Evolutionary conservation across 495 filamentous ascomycete species (phyloP), one percentile per base, ranked within the genome.

Genomic region (Delitschia confertaspora): DNA sequence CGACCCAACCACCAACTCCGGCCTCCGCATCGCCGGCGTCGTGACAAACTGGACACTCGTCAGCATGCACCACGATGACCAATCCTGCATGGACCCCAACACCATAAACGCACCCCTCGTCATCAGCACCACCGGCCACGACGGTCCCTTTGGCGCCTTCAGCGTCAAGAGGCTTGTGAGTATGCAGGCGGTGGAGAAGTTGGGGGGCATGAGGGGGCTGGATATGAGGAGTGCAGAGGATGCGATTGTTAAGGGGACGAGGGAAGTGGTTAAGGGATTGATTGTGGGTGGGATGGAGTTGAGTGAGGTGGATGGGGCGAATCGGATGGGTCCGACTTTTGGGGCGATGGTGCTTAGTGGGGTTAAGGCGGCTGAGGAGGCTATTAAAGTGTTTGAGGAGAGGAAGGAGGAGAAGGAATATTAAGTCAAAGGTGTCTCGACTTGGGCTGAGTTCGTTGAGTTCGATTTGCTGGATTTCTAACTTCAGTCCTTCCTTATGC

Each of bases 11-110:
- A 7, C 45, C 18, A 50, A 62, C 38, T 52, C 58, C 24, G 64
- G 60, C 3, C 59, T 88, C 30, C 76, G 79, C 36, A 76, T 94
- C 49, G 85, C 86, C 8, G 87, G 87, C 58, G 87, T 91, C 3
- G 87, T 94, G 49, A 87, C 83, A 43, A 94, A 94, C 74, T 94
- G 87, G 87, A 91, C 87, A 0, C 72, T 94, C 16, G 86, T 93
- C 38, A 74, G 77, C 44, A 83, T 91, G 70, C 84, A 94, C 65
- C 87, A 93, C 61, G 83, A 88, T 62, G 85, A 88, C 66, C 85
- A 91, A 68, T 81, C 74, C 46, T 91, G 85, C 79, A 93, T 91
- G 85, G 87, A 94, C 63, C 87, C 87, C 49, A 94, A 88, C 73
- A 93, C 86, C 60, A 88, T 94, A 72, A 93, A 93, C 59, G 83